These are phyloP conservation scores for Phyllosticta capitalensis DNA, from an alignment of 2,329 filamentous ascomycete genomes.

Conservation along the genomic window DNA sequence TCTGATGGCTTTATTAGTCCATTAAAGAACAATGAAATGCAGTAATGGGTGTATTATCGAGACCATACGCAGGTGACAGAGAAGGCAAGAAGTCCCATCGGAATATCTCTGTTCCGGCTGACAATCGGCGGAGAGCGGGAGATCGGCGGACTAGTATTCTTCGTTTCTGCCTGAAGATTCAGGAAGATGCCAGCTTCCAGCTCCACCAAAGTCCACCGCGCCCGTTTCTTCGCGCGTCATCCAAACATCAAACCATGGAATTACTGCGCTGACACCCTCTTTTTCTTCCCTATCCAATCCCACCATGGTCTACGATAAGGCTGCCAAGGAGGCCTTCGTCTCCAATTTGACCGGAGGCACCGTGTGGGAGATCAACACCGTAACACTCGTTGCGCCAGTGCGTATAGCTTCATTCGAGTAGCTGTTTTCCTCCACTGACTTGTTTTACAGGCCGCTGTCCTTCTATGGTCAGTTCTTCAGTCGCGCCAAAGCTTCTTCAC, in stretches of 20 bases:
- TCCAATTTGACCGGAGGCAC: constrained; percentile 79
- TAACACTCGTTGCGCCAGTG: constrained; percentile 80
- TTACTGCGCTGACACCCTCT: not conserved
- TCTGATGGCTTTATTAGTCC: too few species aligned
- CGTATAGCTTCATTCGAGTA: constrained; percentile 19
- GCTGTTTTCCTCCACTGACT: constrained; percentile 10
- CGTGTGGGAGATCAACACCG: constrained; percentile 75
- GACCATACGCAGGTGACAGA: too few species aligned
- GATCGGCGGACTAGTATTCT: not conserved
- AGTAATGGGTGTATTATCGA: too few species aligned
- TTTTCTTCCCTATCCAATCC: constrained; percentile 13
- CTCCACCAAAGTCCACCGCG: not conserved
- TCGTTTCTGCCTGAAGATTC: not conserved
- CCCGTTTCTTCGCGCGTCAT: not conserved
- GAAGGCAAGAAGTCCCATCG: not conserved
- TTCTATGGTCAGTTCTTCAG: constrained; percentile 86
- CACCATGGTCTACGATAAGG: constrained; percentile 54
- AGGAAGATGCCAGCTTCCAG: constrained; percentile 9
- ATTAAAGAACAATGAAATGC: too few species aligned
- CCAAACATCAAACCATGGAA: not conserved
- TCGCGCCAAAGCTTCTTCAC: constrained; percentile 73
- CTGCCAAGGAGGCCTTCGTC: constrained; percentile 89
- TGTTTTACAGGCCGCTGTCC: constrained; percentile 56
- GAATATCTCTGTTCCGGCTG: not conserved
- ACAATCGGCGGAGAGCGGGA: not conserved